Evolutionary conservation across 139 green algal genomes (phyloP), one percentile per base, ranked within the genome.

Genomic region (Chlamydomonas urium): DNA sequence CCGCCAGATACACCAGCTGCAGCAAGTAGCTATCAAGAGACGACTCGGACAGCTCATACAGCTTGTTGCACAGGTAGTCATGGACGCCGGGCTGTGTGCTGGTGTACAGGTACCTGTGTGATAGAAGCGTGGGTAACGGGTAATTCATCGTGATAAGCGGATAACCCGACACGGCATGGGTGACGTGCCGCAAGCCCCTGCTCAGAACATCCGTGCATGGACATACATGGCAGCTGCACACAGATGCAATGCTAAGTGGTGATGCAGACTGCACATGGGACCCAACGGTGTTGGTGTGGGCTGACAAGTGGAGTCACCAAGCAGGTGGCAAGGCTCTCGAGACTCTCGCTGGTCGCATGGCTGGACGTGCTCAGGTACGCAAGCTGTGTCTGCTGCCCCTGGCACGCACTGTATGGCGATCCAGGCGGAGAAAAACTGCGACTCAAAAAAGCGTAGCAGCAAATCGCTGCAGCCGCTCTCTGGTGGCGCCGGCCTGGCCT

Each of bases 21-120:
- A 90, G 88, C 35, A 98, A 77, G 73, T 96, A 98, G 4, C 72
- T 67, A 57, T 97, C 90, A 4, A 97, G 65, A 2, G 80, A 80
- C 3, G 57, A 53, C 68, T 95, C 87, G 6, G 90, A 84, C 47
- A 98, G 77, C 8, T 84, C 76, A 38, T 92, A 91, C 50, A 98
- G 77, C 32, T 90, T 82, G 48, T 93, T 92, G 82, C 92, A 97
- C 26, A 98, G 74, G 69, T 97, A 97, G 62, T 97, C 92, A 24
- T 92, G 85, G 29, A 96, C 87, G 0, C 85, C 90, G 21, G 79
- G 76, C 5, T 85, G 74, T 0, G 79, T 81, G 58, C 72, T 87
- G 68, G 88, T 90, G 79, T 89, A 92, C 14, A 99, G 69, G 71
- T 97, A 96, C 38, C 88, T 95, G 62, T 70, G 62, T 31, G 53